Percentiles rank a stretch among this genome's conserved stretches.
Evolutionary conservation across 23 red algal genomes (phyloP).

Genomic region (Pyropia haitanensis): DNA sequence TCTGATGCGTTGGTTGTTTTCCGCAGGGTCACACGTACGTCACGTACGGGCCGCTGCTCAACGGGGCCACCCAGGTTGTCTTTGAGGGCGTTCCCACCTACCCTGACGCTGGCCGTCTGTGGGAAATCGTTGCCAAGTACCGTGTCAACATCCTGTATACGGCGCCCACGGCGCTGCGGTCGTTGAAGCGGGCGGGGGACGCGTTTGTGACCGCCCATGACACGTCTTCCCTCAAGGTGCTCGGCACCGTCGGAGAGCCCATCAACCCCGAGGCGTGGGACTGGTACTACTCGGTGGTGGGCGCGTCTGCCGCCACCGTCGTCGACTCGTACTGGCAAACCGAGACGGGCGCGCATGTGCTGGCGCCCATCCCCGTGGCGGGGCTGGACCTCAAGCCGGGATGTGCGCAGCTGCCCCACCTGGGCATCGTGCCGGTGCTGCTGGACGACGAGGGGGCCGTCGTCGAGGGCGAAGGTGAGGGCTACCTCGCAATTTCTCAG

Average conservation of each 20-base stretch:
- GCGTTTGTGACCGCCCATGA: constrained; percentile 16
- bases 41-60: constrained; percentile 49
- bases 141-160: constrained; percentile 41
- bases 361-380: constrained; percentile 24
- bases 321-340: constrained; percentile 79
- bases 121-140: constrained; percentile 47
- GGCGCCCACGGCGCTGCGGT: constrained; percentile 49
- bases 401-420: constrained; percentile 29
- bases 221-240: constrained; percentile 21
- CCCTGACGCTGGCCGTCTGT: constrained; percentile 37
- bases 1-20: no score
- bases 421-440: constrained; percentile 23
- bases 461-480: constrained; percentile 30
- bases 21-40: constrained; percentile 41
- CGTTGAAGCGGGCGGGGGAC: constrained; percentile 35
- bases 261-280: constrained; percentile 70
- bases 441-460: constrained; percentile 37
- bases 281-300: constrained; percentile 58
- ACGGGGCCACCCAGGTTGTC: constrained; percentile 46
- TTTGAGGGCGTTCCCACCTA: constrained; percentile 69
- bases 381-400: constrained; percentile 39
- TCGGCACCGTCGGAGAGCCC: constrained; percentile 65
- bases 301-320: constrained; percentile 18
- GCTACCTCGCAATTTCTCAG: constrained; percentile 20
- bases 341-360: constrained; percentile 52